Base-by-base conservation (phyloP, 106 monocot genomes). In the Dioscorea alata region DNA sequence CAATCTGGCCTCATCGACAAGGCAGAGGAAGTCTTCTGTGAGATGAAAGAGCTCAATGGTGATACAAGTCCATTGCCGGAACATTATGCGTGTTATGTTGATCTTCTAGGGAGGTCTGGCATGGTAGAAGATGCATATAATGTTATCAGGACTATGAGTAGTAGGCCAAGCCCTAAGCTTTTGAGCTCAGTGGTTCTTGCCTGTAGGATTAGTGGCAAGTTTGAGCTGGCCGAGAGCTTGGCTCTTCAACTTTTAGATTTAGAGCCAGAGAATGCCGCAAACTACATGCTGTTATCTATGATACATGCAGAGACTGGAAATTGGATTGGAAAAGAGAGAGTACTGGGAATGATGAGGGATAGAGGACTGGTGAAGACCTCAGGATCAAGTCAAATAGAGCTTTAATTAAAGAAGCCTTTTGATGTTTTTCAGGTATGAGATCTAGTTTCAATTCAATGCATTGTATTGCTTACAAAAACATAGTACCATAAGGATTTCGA, bases 31-130 rank as follows among this genome's bases (percentile, higher is more conserved):
- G 17, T 80, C 4, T 80, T 84, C 19, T 12, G 69, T 33, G 18
- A 53, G 18, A 14, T 62, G 33, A 71, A 22, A 22, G 32, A 59
- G 24, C 22, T 6, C 42, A 42, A 31, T 15, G 14, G 32, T 52
- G 32, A 16, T 4, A 18, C 12, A 18, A 17, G 13, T 4, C 31
- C 59, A 23, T 20, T 53, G 25, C 28, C 49, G 52, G 75, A 80
- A 23, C 84, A 80, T 12, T 80, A 80, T 68, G 76, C 70, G 48
- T 80, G 84, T 64, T 80, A 70, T 63, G 60, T 80, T 13, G 84
- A 84, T 74, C 60, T 84, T 32, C 60, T 84, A 33, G 66, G 73
- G 16, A 61, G 62, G 48, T 33, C 64, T 0, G 84, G 80, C 16
- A 65, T 24, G 76, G 18, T 84, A 2, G 70, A 76, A 19, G 76